Base-by-base conservation (phyloP, 2,329 filamentous ascomycete genomes). In the Aureobasidium lini region DNA sequence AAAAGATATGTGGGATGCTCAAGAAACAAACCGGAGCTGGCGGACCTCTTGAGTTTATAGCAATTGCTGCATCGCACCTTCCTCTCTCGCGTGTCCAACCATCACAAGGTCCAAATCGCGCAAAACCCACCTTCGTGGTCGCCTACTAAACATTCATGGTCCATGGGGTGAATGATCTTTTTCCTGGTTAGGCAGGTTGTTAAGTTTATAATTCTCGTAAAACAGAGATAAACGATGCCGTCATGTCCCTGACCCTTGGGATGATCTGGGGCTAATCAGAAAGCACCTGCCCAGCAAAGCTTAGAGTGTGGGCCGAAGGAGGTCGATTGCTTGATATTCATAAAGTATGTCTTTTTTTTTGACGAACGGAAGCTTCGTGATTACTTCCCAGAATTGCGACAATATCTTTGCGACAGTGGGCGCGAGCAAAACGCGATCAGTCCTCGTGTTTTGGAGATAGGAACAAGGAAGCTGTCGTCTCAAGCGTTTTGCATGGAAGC, bases 111-210 rank as follows among this genome's bases (percentile, higher is more conserved):
- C 23, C 39, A 56, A 44, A 46, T 56, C 52, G 16, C 52, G 39
- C 40, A 56, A 23, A 23, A 49, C n/a, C 11, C 32, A 18, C 32
- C 8, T n/a, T n/a, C 10, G 28, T 13, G 29, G 28, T 32, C 23
- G 40, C 13, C 40, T 44, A 40, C 29, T 10, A 46, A 37, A 16
- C 34, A 28, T 47, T 44, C 34, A 36, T 36, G 34, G 13, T 42
- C 39, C 10, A 42, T 23, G 23, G 23, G 23, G 23, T 23, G 23
- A 23, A 7, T 47, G 53, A 57, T 57, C 42, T 34, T 57, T 23
- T 39, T 8, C 53, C 53, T 39, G 31, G 23, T 57, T 57, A 57
- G 53, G 53, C 42, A 57, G 53, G 53, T 39, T 57, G 49, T 23
- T 23, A 43, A 57, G 53, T 46, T 31, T 44, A 36, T 36, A 28